Percentiles rank a stretch among this genome's conserved stretches.
Evolutionary conservation across 805 yeast genomes (phyloP).

Genomic region (Candida jianshihensis): DNA sequence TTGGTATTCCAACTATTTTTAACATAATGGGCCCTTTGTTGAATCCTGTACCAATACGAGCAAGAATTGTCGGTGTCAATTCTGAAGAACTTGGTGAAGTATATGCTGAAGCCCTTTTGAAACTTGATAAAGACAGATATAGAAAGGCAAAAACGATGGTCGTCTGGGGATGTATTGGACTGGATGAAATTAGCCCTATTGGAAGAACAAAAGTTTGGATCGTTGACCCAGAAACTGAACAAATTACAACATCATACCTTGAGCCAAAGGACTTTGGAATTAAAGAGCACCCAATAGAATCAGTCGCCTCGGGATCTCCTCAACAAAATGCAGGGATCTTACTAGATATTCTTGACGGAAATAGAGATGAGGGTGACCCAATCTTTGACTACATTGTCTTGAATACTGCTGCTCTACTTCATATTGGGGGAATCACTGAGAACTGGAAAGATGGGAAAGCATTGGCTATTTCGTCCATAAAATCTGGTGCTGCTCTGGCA

Average conservation of each 20-base stretch:
- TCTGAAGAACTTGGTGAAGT: constrained; percentile 70
- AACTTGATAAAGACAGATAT: constrained; percentile 44
- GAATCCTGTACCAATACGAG: constrained; percentile 79
- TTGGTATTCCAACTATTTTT: constrained; percentile 91
- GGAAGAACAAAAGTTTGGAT: constrained; percentile 82
- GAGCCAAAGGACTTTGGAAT: constrained; percentile 79
- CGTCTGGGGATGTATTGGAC: constrained; percentile 87
- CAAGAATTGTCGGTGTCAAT: constrained; percentile 87
- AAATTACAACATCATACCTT: constrained; percentile 37
- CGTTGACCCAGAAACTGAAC: constrained; percentile 37
- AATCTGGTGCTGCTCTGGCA: constrained; percentile 55
- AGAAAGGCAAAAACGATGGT: constrained; percentile 57
- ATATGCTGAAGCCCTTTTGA: constrained; percentile 74
- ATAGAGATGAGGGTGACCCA: constrained; percentile 47
- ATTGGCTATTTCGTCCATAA: constrained; percentile 62
- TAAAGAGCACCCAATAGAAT: constrained; percentile 56
- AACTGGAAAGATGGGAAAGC: constrained; percentile 75
- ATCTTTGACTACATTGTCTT: constrained; percentile 83
- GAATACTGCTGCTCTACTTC: constrained; percentile 84
- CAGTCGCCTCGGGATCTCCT: constrained; percentile 83
- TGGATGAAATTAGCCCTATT: constrained; percentile 90
- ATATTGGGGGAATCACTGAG: constrained; percentile 59
- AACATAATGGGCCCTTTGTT: constrained; percentile 90
- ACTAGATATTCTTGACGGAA: constrained; percentile 33
- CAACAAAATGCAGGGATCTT: constrained; percentile 68